Percentiles rank a stretch among this genome's conserved stretches.
phyloP scores from a whole-genome alignment of 2,329 filamentous ascomycete genomes.

The Biscogniauxia marginata region DNA sequence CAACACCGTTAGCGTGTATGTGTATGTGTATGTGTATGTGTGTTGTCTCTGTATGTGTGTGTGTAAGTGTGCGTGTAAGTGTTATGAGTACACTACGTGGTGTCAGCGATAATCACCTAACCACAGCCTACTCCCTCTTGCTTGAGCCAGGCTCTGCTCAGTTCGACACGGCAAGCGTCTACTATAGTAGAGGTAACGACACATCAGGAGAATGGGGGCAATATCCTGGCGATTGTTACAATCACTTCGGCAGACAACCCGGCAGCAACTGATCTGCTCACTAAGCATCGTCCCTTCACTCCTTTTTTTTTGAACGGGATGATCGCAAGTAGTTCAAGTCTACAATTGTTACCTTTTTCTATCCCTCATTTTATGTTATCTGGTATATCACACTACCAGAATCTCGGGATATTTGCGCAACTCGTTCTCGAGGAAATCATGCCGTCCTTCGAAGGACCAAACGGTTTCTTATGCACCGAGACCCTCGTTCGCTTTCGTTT shows the following conservation, averaged over 20 bases:
- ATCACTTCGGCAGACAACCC: not conserved
- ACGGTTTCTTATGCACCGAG: not conserved
- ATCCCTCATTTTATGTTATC: not conserved
- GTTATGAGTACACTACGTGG: too few species aligned
- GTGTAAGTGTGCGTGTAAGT: too few species aligned
- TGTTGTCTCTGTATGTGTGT: too few species aligned
- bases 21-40: not conserved
- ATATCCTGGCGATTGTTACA: not conserved
- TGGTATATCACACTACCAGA: not conserved
- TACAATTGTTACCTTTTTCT: not conserved
- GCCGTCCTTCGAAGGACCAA: not conserved
- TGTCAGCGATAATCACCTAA: too few species aligned
- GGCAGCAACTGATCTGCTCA: not conserved
- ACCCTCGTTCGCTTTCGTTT: not conserved
- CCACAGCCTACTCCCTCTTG: too few species aligned
- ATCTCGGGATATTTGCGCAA: not conserved
- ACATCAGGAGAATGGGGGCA: not conserved
- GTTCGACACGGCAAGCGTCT: too few species aligned
- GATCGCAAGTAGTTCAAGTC: not conserved
- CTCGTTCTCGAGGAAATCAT: not conserved
- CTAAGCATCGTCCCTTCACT: not conserved
- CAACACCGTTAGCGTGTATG: not conserved
- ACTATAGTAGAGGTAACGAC: not conserved
- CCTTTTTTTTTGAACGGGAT: not conserved
- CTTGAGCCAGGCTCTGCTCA: too few species aligned